phyloP scores from a whole-genome alignment of 306 rosid genomes.

The Chamaecrista fasciculata region DNA sequence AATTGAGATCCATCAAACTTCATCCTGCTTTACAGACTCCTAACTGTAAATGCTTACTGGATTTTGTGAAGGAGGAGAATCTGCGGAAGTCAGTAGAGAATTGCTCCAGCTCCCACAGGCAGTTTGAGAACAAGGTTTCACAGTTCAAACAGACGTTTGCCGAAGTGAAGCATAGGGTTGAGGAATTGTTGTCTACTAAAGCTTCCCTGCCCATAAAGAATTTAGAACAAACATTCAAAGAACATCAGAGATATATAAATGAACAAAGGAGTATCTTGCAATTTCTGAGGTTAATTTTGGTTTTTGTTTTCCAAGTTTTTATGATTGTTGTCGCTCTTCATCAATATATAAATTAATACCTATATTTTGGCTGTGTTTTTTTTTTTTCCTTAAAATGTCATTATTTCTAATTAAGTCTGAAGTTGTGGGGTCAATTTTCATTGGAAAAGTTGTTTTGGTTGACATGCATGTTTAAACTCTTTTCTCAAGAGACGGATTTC shows the following conservation, averaged over 20 bases:
- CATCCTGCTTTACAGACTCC: constrained; percentile 75
- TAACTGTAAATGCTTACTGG: constrained; percentile 63
- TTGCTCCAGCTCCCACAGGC: constrained; percentile 74
- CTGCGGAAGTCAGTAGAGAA: constrained; percentile 73
- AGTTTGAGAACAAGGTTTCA: constrained; percentile 79
- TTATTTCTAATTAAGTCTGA: not conserved
- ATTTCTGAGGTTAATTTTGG: constrained; percentile 75
- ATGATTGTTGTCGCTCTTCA: not conserved
- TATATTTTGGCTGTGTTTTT: not conserved
- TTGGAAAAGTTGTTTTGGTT: not conserved
- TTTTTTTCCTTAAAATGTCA: not conserved
- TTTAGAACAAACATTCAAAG: constrained; percentile 60
- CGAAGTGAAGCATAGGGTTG: constrained; percentile 61
- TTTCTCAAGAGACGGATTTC: not conserved
- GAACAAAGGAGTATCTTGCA: constrained; percentile 91
- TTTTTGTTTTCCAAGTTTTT: not conserved
- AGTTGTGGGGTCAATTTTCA: constrained; percentile 11
- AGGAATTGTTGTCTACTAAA: constrained; percentile 62
- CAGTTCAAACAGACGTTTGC: constrained; percentile 68
- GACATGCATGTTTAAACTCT: not conserved
- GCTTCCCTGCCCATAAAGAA: constrained; percentile 44
- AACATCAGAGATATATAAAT: constrained; percentile 55
- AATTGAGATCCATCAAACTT: constrained; percentile 61
- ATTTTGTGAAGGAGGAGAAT: constrained; percentile 86
- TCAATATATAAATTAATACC: not conserved